Evolutionary conservation across 2,329 filamentous ascomycete species (phyloP).

Genomic region (Onygena corvina): DNA sequence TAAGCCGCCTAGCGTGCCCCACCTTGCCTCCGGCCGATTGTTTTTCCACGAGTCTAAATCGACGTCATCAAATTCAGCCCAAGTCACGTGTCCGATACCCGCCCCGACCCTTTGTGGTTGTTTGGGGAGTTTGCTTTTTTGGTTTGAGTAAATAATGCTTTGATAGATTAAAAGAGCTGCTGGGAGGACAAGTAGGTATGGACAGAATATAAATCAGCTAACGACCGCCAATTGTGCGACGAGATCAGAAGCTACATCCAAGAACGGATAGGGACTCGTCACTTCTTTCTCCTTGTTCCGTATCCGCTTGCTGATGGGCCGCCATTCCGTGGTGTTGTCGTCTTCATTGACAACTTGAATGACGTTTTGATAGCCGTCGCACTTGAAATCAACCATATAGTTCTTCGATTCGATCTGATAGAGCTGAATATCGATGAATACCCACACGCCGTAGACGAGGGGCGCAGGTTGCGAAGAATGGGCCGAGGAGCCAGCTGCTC

Average conservation of each 20-base stretch:
- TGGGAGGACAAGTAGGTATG: not conserved
- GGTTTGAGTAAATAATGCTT: not conserved
- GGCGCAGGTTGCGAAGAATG: conserved; percentile 35
- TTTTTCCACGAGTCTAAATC: conserved; percentile 4
- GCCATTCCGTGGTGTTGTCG: conserved; percentile 34
- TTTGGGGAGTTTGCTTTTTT: not conserved
- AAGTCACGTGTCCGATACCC: not conserved
- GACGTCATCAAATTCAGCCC: not conserved
- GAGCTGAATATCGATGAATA: conserved; percentile 91
- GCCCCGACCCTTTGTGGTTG: too few species aligned
- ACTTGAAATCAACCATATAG: conserved; percentile 97
- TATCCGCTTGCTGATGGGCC: conserved; percentile 38
- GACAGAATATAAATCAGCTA: conserved; percentile 35
- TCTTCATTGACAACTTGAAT: conserved; percentile 35
- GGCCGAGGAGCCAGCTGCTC: conserved; percentile 26
- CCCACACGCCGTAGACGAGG: conserved; percentile 60
- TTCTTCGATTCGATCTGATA: conserved; percentile 88
- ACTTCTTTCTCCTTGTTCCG: conserved; percentile 81
- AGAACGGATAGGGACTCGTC: conserved; percentile 86
- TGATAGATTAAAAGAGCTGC: not conserved
- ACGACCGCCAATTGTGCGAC: conserved; percentile 88
- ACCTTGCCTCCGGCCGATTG: not conserved
- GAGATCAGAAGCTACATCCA: conserved; percentile 82
- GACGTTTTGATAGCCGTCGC: conserved; percentile 89
- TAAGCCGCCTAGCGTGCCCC: not conserved